A percentile compares a stretch with the other conserved stretches of the same genome.
Conservation (phyloP, 257 asterid species). For the Scutellaria minor region DNA sequence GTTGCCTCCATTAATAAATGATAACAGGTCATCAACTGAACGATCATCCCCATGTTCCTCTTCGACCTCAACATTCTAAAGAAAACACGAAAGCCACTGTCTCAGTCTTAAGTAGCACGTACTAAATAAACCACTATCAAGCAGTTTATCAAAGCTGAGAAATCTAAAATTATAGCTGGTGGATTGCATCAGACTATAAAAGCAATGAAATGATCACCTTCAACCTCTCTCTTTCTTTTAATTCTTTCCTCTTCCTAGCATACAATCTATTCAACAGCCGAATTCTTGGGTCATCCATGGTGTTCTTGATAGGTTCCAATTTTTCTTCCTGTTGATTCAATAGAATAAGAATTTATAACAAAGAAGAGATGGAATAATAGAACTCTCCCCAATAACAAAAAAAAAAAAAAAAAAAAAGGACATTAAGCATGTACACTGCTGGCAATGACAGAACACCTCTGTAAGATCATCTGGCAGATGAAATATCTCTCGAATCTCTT, state of each 20-base stretch:
- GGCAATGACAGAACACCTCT: conserved; percentile 84
- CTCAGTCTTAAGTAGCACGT: conserved; percentile 42
- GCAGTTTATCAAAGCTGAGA: conserved; percentile 35
- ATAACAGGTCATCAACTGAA: conserved; percentile 91
- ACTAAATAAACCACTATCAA: conserved; percentile 34
- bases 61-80: conserved; percentile 73
- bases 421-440: conserved; percentile 62
- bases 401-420: conserved; percentile 39
- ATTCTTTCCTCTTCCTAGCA: conserved; percentile 93
- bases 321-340: conserved; percentile 78
- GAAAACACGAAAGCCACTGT: conserved; percentile 36
- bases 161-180: conserved; percentile 28
- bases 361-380: conserved; percentile 7
- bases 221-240: conserved; percentile 74
- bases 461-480: conserved; percentile 98
- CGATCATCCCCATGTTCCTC: conserved; percentile 88
- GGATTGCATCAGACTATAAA: conserved; percentile 29
- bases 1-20: conserved; percentile 80
- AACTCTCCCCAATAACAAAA: conserved; percentile 25
- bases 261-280: conserved; percentile 85
- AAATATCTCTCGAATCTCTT: conserved; percentile 90
- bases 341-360: conserved; percentile 35
- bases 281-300: conserved; percentile 93
- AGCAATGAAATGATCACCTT: conserved; percentile 59
- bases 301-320: conserved; percentile 90